Conservation (phyloP, 139 green algal species). For the Eudorina sp. region DNA sequence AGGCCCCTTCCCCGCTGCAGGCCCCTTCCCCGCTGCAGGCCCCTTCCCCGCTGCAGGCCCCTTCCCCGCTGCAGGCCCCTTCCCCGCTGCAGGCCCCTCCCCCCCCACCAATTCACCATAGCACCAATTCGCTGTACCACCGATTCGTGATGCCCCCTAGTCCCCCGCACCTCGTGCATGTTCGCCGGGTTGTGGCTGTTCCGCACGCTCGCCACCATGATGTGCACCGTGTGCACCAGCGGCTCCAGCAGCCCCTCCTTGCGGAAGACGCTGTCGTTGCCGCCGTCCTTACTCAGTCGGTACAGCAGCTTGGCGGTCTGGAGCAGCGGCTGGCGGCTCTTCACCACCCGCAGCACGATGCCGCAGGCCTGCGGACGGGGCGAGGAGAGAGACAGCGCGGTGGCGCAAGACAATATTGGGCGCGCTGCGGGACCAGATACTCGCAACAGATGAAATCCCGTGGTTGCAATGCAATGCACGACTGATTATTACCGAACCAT, state of each 20-base stretch:
- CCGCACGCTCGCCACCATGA: conserved; percentile 56
- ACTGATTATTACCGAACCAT: too few relatives aligned
- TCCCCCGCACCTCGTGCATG: conserved; percentile 48
- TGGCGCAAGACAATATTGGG: too few relatives aligned
- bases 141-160: not conserved
- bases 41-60: too few relatives aligned
- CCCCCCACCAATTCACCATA: not conserved
- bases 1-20: too few relatives aligned
- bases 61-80: too few relatives aligned
- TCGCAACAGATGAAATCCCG: too few relatives aligned
- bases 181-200: conserved; percentile 22
- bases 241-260: conserved; percentile 64
- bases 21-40: too few relatives aligned
- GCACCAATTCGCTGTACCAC: not conserved
- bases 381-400: too few relatives aligned
- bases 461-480: too few relatives aligned
- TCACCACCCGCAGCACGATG: conserved; percentile 61
- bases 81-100: not conserved
- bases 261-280: conserved; percentile 60
- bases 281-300: conserved; percentile 60
- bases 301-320: conserved; percentile 67
- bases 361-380: conserved; percentile 35
- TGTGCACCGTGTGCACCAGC: conserved; percentile 56
- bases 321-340: conserved; percentile 57
- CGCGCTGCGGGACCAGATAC: too few relatives aligned